Conservation (phyloP, 2,329 filamentous ascomycete genomes). For the Neopestalotiopsis sp. region DNA sequence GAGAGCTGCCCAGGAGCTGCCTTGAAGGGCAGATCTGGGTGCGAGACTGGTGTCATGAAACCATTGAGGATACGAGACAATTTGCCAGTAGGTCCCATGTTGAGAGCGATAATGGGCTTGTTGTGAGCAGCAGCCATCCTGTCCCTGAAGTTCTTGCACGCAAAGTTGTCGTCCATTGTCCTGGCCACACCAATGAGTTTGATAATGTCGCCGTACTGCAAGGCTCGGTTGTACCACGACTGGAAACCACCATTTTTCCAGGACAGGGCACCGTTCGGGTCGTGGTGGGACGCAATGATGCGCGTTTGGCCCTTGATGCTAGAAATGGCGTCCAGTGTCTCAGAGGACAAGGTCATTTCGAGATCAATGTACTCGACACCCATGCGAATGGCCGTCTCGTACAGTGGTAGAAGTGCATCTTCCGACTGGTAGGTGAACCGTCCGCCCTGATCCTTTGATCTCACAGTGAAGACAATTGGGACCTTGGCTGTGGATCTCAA, state of each 20-base stretch:
- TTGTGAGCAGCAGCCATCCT: conserved; percentile 75
- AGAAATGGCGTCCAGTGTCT: conserved; percentile 72
- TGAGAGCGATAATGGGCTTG: conserved; percentile 90
- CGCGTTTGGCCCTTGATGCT: conserved; percentile 72
- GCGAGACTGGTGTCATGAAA: conserved; percentile 94
- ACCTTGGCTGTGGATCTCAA: conserved; percentile 74
- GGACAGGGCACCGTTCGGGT: conserved; percentile 76
- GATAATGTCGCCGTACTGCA: conserved; percentile 90
- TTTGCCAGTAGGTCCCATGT: conserved; percentile 90
- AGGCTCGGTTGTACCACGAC: conserved; percentile 83
- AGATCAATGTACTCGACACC: conserved; percentile 93
- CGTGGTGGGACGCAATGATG: conserved; percentile 96
- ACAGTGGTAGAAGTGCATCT: conserved; percentile 75
- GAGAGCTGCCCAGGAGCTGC: conserved; percentile 94
- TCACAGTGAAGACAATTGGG: conserved; percentile 90
- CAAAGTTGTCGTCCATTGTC: conserved; percentile 82
- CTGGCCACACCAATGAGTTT: conserved; percentile 88
- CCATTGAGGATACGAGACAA: conserved; percentile 87
- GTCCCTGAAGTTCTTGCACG: conserved; percentile 79
- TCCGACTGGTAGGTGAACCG: conserved; percentile 80
- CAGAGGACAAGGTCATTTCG: conserved; percentile 83
- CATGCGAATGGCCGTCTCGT: conserved; percentile 77
- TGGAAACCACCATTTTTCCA: conserved; percentile 97
- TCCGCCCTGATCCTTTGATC: conserved; percentile 85
- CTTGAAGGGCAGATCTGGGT: conserved; percentile 87